Percentiles rank a stretch among this genome's conserved stretches.
Conservation (phyloP, 805 yeast genomes). For the Ogataea minuta region DNA sequence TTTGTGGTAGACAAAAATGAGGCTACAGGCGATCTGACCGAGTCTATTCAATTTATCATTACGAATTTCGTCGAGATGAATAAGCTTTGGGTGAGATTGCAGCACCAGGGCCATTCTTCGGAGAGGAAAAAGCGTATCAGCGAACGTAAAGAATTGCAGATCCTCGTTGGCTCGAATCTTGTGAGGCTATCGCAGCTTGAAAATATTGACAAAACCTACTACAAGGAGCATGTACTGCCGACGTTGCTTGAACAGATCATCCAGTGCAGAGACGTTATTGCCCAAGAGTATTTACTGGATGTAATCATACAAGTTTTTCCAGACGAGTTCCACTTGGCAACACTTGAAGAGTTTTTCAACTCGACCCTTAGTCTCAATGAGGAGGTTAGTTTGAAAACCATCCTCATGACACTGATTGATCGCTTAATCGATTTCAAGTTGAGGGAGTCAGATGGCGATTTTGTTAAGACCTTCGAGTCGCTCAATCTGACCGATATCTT, state of each 20-base stretch:
- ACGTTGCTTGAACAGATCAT: conserved; percentile 82
- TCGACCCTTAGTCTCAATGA: conserved; percentile 70
- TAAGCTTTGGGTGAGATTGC: conserved; percentile 94
- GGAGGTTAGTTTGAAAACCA: conserved; percentile 61
- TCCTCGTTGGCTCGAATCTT: conserved; percentile 88
- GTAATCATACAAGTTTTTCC: conserved; percentile 94
- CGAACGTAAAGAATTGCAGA: conserved; percentile 87
- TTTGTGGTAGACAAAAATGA: conserved; percentile 21
- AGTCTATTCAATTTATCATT: conserved; percentile 74
- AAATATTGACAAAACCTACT: conserved; percentile 55
- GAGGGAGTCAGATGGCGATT: conserved; percentile 35
- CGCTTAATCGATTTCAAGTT: conserved; percentile 58
- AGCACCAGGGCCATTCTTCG: conserved; percentile 90
- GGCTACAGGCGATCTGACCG: conserved; percentile 44
- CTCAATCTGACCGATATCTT: conserved; percentile 41
- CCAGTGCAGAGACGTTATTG: conserved; percentile 87
- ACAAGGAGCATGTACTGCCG: conserved; percentile 63
- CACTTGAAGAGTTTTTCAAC: conserved; percentile 64
- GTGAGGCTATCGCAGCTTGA: conserved; percentile 87
- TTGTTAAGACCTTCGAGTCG: conserved; percentile 16
- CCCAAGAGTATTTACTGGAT: conserved; percentile 89
- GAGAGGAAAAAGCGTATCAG: conserved; percentile 70
- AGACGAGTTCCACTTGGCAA: conserved; percentile 79
- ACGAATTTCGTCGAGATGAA: conserved; percentile 96
- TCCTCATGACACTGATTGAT: conserved; percentile 68